Base-by-base conservation (phyloP, 768 basidiomycete genomes). In the Baorangia bicolor region DNA sequence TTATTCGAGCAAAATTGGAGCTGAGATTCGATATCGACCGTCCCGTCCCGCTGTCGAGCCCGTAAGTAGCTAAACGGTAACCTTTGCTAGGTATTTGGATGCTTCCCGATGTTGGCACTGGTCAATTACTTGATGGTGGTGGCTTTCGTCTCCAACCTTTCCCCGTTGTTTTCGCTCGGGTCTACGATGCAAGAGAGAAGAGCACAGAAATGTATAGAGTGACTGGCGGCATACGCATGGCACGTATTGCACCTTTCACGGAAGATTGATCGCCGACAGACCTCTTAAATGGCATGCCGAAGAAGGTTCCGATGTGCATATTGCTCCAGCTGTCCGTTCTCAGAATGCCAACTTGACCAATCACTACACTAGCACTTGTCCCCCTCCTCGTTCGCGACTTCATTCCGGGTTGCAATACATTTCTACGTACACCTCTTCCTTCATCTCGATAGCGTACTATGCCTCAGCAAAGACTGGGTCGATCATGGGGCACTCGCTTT, bases 401-500 rank as follows among this genome's bases (percentile, higher is more conserved):
- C 57, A 42, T 38, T 20, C 45, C 38, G 42, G 33, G 20, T 43
- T 18, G 34, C 44, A 42, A 43, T 51, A 65, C 61, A 62, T 67
- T 56, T 60, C 62, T 64, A 64, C 59, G 20, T 51, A 51, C 48
- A 28, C 46, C 45, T 52, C 28, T 25, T 48, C 37, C 40, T 43
- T 48, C 43, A 4, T 50, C 53, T 62, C 67, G 60, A 54, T 64
- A 49, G 28, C 61, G 56, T 65, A 64, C 58, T 51, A 84, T 81
- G 81, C 75, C 79, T 51, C 75, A 69, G 55, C 80, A 78, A 64
- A 67, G 69, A 60, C 73, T 67, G 39, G 67, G 73, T 53, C 77
- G 84, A 52, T 68, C 82, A 55, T 89, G 88, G 88, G 87, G 87
- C 39, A 86, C 85, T 61, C 86, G 87, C 66, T 88, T 85, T 56